phyloP scores from a whole-genome alignment of 805 yeast species.

The Candida lessepsii region DNA sequence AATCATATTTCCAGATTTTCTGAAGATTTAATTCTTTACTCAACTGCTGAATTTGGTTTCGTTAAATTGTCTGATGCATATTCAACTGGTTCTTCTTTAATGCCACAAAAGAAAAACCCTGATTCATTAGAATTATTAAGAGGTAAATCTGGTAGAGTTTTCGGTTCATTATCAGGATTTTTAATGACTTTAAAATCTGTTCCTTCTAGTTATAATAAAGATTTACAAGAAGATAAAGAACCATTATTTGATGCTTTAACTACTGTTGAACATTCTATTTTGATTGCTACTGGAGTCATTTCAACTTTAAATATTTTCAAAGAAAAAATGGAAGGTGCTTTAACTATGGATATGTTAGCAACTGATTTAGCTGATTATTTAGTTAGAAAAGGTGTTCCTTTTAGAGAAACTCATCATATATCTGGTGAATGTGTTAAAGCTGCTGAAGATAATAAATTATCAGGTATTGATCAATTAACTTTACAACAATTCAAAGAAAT shows the following conservation, averaged over 20 bases:
- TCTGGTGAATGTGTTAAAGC: slow-evolving; percentile 95
- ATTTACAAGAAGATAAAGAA: slow-evolving; percentile 98
- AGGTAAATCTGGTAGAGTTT: slow-evolving; percentile 96
- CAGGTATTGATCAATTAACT: slow-evolving; percentile 84
- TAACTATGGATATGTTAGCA: slow-evolving; percentile 99
- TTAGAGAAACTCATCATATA: slow-evolving; percentile 98
- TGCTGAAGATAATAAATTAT: slow-evolving; percentile 74
- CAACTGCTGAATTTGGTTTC: slow-evolving; percentile 97
- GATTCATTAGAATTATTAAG: slow-evolving; percentile 92
- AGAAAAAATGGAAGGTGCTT: slow-evolving; percentile 78
- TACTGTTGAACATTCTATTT: slow-evolving; percentile 90
- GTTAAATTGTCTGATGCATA: slow-evolving; percentile 93
- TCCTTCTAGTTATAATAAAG: slow-evolving; percentile 97
- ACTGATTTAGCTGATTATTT: slow-evolving; percentile 97
- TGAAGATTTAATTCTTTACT: slow-evolving; percentile 93
- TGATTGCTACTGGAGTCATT: slow-evolving; percentile 94
- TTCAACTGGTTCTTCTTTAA: slow-evolving; percentile 95
- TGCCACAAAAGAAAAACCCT: slow-evolving; percentile 99
- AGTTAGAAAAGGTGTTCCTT: slow-evolving; percentile 97
- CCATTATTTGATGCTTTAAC: slow-evolving; percentile 90
- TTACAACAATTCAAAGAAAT: slow-evolving; percentile 76
- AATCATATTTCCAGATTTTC: slow-evolving; percentile 92
- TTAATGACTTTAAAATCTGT: slow-evolving; percentile 95
- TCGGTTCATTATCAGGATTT: slow-evolving; percentile 93
- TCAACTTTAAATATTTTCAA: slow-evolving; percentile 77